phyloP scores from a whole-genome alignment of 176 grass and related monocot genomes.

The Oryza longistaminata region DNA sequence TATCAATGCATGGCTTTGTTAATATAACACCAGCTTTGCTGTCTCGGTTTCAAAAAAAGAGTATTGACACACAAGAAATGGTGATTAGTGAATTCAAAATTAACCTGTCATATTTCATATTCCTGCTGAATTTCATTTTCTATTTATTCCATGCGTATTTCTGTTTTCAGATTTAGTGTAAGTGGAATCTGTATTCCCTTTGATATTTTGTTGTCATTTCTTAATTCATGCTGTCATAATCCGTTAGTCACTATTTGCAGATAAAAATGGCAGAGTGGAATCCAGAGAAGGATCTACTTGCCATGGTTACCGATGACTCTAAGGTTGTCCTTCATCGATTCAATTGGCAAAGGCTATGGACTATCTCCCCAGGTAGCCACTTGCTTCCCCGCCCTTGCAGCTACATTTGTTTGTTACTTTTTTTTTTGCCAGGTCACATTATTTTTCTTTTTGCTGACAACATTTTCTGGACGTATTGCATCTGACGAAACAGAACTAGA shows the following conservation, averaged over 20 bases:
- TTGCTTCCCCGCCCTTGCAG: constrained; percentile 27
- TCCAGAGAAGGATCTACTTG: constrained; percentile 95
- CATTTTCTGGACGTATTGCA: background rate
- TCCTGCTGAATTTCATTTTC: background rate
- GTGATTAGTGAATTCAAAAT: background rate
- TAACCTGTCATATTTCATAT: background rate
- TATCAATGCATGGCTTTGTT: background rate
- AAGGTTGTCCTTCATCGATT: constrained; percentile 93
- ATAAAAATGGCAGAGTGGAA: constrained; percentile 96
- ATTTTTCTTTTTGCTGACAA: background rate
- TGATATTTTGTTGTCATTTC: constrained; percentile 7
- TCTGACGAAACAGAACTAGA: background rate
- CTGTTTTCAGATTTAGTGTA: background rate
- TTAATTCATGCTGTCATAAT: constrained; percentile 16
- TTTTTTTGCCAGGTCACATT: background rate
- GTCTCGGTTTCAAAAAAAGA: no score
- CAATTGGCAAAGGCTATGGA: constrained; percentile 99
- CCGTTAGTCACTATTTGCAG: constrained; percentile 40
- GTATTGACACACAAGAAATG: background rate
- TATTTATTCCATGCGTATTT: background rate
- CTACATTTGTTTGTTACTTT: background rate
- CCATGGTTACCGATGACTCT: constrained; percentile 90
- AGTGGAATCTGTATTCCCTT: background rate
- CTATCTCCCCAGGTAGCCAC: constrained; percentile 64
- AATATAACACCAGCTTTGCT: no score